Evolutionary conservation across 192 early-diverging fungal genomes (phyloP).

Genomic region (Coemansia reversa): DNA sequence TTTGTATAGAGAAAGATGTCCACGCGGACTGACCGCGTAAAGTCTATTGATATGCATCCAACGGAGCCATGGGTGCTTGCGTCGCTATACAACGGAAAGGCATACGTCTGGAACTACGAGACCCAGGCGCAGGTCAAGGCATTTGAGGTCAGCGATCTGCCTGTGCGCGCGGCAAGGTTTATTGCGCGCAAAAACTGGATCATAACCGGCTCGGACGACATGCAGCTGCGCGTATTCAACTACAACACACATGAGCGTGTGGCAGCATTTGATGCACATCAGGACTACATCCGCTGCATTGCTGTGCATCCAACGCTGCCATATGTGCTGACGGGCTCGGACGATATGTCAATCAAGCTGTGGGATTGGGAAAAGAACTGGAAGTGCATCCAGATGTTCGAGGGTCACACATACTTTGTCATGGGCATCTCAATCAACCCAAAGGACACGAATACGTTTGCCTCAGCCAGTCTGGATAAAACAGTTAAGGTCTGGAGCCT

Average conservation of each 20-base stretch:
- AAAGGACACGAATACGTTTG: conserved; percentile 99
- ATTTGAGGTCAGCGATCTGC: conserved; percentile 93
- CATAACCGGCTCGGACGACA: conserved; percentile 94
- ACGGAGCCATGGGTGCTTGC: conserved; percentile 98
- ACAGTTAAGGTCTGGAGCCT: conserved; percentile 98
- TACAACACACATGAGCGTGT: conserved; percentile 99
- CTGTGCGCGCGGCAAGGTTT: conserved; percentile 97
- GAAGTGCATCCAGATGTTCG: conserved; percentile 95
- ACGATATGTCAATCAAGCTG: conserved; percentile 96
- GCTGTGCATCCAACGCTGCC: conserved; percentile 97
- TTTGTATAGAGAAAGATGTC: conserved; percentile 51
- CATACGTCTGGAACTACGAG: conserved; percentile 98
- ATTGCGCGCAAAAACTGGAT: conserved; percentile 97
- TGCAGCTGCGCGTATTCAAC: conserved; percentile 97
- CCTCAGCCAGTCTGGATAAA: conserved; percentile 92
- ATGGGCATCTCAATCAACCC: conserved; percentile 98
- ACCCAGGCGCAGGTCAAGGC: conserved; percentile 93
- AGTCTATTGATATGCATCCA: conserved; percentile 97
- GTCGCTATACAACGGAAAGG: conserved; percentile 92
- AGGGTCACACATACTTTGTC: conserved; percentile 97
- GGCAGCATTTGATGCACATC: conserved; percentile 91
- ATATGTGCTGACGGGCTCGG: conserved; percentile 88
- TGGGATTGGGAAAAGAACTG: conserved; percentile 99
- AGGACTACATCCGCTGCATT: conserved; percentile 94
- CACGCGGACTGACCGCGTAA: conserved; percentile 86